A percentile compares a stretch with the other conserved stretches of the same genome.
phyloP scores from a whole-genome alignment of 345 rosid genomes.

The Moricandia moricandioides region DNA sequence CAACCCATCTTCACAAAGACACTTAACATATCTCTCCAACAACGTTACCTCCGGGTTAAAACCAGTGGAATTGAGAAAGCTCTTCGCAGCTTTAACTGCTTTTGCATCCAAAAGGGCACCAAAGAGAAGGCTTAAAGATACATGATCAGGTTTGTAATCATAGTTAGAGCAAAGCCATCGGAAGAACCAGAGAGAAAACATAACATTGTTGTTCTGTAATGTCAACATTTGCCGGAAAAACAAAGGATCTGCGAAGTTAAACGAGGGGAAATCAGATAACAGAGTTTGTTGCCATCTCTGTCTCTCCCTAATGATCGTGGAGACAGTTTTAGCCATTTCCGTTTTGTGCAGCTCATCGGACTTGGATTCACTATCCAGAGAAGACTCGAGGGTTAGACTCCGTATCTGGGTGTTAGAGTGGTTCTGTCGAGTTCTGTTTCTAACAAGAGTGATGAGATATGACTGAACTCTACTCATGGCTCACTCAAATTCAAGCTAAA shows the following conservation, averaged over 20 bases:
- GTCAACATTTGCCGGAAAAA: conserved; percentile 50
- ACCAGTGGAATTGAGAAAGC: conserved; percentile 42
- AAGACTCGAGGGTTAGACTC: conserved; percentile 24
- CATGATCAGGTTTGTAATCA: conserved; percentile 41
- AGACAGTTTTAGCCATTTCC: conserved; percentile 49
- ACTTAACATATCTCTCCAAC: conserved; percentile 46
- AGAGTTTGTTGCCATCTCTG: conserved; percentile 58
- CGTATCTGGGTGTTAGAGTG: conserved; percentile 31
- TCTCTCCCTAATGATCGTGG: conserved; percentile 45
- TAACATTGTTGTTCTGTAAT: conserved; percentile 48
- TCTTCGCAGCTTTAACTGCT: conserved; percentile 46
- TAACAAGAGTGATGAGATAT: conserved; percentile 26
- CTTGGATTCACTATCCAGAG: conserved; percentile 19
- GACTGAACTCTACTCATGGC: conserved; percentile 46
- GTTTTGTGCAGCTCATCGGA: conserved; percentile 16
- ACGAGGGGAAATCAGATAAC: conserved; percentile 50
- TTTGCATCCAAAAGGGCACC: conserved; percentile 59
- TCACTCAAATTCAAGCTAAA: neutral
- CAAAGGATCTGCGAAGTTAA: conserved; percentile 49
- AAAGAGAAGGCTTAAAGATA: conserved; percentile 51
- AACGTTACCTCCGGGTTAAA: conserved; percentile 40
- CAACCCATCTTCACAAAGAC: conserved; percentile 51
- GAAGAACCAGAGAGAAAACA: conserved; percentile 53
- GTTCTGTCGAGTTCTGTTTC: conserved; percentile 37
- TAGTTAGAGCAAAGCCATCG: conserved; percentile 46